Evolutionary conservation across 1,139 yeast species (phyloP), one percentile per base, ranked within the genome.

Genomic region (Suhomyces maxii): DNA sequence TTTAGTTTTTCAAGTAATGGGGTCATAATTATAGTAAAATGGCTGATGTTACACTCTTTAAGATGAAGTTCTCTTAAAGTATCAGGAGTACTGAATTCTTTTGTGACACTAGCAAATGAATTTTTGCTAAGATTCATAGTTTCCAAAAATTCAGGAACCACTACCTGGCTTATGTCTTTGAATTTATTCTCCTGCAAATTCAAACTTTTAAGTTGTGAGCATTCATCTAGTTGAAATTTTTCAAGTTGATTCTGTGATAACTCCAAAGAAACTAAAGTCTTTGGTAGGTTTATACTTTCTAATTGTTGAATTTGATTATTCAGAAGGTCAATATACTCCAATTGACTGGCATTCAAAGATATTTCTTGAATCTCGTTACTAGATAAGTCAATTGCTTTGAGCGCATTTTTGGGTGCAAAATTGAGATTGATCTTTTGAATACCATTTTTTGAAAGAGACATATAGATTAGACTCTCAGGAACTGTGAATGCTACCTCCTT

Each of bases 41-140:
- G 40, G n/a, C 33, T 28, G 28, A 50, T 48, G 14, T 46, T 45
- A 34, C 54, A 52, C 23, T 45, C 42, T 25, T 45, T 42, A 42
- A 50, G 36, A 14, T 37, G 33, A n/a, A 52, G 28, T 5, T 41
- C 39, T 9, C 34, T 34, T 34, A 52, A 26, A 9, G 39, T 11
- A 2, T 31, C 34, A 3, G 54, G 52, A 14, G 45, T 14, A 2
- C 26, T n/a, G 14, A 48, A 45, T 9, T 48, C 51, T 9, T 37
- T 26, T 6, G 44, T n/a, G n/a, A 50, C 45, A 10, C 8, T 34
- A 2, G 41, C 40, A 3, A 50, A 26, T 5, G 43, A 32, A 36
- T 52, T 52, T 8, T 46, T 44, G 28, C 50, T 46, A 10, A 52
- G 14, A 30, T 46, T 33, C 31, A 52, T 39, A 3, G 36, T 23